phyloP scores from a whole-genome alignment of 2,329 filamentous ascomycete species.

The Diplodia seriata region DNA sequence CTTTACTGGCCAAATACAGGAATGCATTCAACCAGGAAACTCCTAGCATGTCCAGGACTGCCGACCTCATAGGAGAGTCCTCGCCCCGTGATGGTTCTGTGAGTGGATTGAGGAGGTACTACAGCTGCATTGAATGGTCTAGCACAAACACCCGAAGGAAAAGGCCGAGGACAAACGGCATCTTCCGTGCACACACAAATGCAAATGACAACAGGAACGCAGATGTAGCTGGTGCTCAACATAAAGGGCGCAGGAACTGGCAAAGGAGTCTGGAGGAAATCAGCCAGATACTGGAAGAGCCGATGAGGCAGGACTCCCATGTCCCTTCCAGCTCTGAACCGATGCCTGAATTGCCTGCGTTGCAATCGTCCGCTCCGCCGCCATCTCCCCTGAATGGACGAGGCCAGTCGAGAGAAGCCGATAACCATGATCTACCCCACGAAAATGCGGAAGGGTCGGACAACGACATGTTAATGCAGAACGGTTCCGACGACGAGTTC shows the following conservation, averaged over 20 bases:
- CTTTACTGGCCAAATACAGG: constrained; percentile 52
- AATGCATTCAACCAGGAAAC: constrained; percentile 48
- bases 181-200: constrained; percentile 43
- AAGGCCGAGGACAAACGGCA: constrained; percentile 47
- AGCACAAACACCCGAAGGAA: constrained; percentile 47
- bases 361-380: constrained; percentile 6
- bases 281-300: constrained; percentile 52
- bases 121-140: constrained; percentile 59
- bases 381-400: constrained; percentile 43
- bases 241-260: constrained; percentile 39
- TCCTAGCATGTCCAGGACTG: constrained; percentile 48
- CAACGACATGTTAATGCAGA: not conserved
- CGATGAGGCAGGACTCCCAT: constrained; percentile 37
- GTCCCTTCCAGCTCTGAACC: constrained; percentile 58
- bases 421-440: not conserved
- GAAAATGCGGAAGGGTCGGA: not conserved
- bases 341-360: constrained; percentile 44
- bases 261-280: constrained; percentile 52
- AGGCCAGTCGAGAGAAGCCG: constrained; percentile 17
- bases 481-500: constrained; percentile 33
- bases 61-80: constrained; percentile 54
- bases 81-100: constrained; percentile 57
- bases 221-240: not conserved
- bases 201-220: constrained; percentile 9
- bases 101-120: constrained; percentile 56